Evolutionary conservation across 768 basidiomycete species (phyloP), one percentile per base, ranked within the genome.

Genomic region (Russula olivacea): DNA sequence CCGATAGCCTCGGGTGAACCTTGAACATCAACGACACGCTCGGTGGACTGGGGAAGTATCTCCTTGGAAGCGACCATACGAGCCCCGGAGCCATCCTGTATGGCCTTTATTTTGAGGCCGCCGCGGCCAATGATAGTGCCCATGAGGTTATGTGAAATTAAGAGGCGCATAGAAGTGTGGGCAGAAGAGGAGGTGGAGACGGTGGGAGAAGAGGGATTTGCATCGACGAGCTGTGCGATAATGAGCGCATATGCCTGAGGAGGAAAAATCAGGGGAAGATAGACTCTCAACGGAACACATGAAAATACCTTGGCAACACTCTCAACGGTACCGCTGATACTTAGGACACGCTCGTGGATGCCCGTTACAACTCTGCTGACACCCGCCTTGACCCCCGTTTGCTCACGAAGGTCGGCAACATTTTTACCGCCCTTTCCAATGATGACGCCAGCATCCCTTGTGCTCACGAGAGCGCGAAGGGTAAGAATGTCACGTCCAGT

Each of bases 111-210:
- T 84, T 97, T 98, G 74, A 92, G 85, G 69, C 97, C 97, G 58
- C 79, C 89, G 68, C 95, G 89, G 69, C 97, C 97, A 70, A 98
- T 98, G 78, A 99, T 90, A 64, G 93, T 94, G 58, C 97, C 97
- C 97, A 99, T 99, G 68, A 99, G 82, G 77, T 98, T 96, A 80
- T 99, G 97, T 50, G 94, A 96, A 79, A 99, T 94, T 71, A 99
- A 83, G 68, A 99, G 93, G 64, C 94, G 92, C 75, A 99, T 88
- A 65, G 94, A 91, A 62, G 94, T 94, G 75, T 89, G 86, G 56
- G 83, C 77, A 55, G 74, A 66, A 68, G 77, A 69, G 61, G 83
- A 80, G 57, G 89, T 80, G 23, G 90, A 79, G 59, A 91, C 81
- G 66, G 85, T 76, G 47, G 86, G 87, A 49, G 88, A 87, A 49